These are phyloP conservation scores for Acacia confusa DNA, from an alignment of 306 rosid genomes.

Conservation along the genomic window DNA sequence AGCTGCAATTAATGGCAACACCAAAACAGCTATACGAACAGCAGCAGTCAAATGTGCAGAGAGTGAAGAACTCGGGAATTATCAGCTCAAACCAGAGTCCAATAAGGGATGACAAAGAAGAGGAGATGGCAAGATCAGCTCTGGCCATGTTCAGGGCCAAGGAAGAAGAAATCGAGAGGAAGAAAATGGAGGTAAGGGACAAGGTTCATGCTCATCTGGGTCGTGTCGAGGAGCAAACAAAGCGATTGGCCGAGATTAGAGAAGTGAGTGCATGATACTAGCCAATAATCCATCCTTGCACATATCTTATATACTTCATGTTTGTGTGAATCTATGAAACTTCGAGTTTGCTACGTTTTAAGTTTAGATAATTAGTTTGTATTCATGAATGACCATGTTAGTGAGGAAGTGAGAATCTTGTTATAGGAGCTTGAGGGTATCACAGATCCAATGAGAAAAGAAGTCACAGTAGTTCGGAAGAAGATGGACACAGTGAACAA, in stretches of 20 bases:
- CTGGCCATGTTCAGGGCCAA: slow-evolving; percentile 65
- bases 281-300: background rate
- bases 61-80: slow-evolving; percentile 56
- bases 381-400: background rate
- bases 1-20: slow-evolving; percentile 55
- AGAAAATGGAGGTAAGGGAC: slow-evolving; percentile 77
- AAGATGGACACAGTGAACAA: slow-evolving; percentile 89
- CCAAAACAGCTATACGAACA: slow-evolving; percentile 60
- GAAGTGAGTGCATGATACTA: slow-evolving; percentile 53
- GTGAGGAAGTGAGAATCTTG: slow-evolving; percentile 27
- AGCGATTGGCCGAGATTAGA: slow-evolving; percentile 85
- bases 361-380: background rate
- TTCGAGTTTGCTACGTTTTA: background rate
- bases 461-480: slow-evolving; percentile 76
- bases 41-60: slow-evolving; percentile 46
- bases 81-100: slow-evolving; percentile 61
- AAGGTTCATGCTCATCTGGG: slow-evolving; percentile 78
- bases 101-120: slow-evolving; percentile 62
- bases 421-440: slow-evolving; percentile 86
- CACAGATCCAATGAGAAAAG: slow-evolving; percentile 96
- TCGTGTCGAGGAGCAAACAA: slow-evolving; percentile 69
- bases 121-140: slow-evolving; percentile 82
- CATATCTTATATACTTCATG: background rate
- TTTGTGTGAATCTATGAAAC: background rate
- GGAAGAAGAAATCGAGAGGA: slow-evolving; percentile 95